These are phyloP conservation scores for Pythium aphanidermatum DNA, from an alignment of 352 stramenopile genomes.

Conservation along the genomic window DNA sequence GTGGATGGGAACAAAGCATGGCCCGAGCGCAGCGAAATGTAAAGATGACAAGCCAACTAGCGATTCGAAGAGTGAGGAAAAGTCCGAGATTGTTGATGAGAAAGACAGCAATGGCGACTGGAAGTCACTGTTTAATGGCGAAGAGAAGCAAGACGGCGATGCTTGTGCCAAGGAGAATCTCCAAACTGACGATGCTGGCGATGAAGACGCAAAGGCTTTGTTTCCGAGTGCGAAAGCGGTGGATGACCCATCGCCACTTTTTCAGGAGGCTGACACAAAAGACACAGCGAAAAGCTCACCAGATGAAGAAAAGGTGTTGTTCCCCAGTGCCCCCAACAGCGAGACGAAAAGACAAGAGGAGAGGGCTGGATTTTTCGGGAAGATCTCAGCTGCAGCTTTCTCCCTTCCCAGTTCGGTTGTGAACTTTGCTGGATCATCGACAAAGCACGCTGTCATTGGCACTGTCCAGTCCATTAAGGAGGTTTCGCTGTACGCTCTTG, in stretches of 20 bases:
- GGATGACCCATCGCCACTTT: neutral
- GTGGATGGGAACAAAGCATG: constrained; percentile 48
- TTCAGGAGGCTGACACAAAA: neutral
- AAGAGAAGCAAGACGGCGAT: constrained; percentile 4
- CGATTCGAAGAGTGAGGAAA: constrained; percentile 6
- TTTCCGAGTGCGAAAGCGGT: neutral
- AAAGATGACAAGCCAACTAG: neutral
- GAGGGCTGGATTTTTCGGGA: constrained; percentile 50
- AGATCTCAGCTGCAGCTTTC: constrained; percentile 47
- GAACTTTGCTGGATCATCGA: constrained; percentile 52
- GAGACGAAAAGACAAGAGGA: constrained; percentile 19
- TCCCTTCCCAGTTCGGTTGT: constrained; percentile 61
- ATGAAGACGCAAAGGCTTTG: constrained; percentile 3
- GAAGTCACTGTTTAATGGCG: constrained; percentile 29
- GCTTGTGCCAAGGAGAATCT: constrained; percentile 9
- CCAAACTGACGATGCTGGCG: constrained; percentile 1
- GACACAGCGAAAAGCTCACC: neutral
- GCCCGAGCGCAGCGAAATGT: constrained; percentile 22
- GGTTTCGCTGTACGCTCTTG: constrained; percentile 62
- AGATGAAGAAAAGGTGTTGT: constrained; percentile 14
- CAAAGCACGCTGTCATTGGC: constrained; percentile 58
- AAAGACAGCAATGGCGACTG: constrained; percentile 20
- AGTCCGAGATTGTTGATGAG: constrained; percentile 4
- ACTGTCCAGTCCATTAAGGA: constrained; percentile 73
- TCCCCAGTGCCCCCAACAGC: neutral